Conservation (phyloP, 2,329 filamentous ascomycete species). For the Juglanconis juglandina region DNA sequence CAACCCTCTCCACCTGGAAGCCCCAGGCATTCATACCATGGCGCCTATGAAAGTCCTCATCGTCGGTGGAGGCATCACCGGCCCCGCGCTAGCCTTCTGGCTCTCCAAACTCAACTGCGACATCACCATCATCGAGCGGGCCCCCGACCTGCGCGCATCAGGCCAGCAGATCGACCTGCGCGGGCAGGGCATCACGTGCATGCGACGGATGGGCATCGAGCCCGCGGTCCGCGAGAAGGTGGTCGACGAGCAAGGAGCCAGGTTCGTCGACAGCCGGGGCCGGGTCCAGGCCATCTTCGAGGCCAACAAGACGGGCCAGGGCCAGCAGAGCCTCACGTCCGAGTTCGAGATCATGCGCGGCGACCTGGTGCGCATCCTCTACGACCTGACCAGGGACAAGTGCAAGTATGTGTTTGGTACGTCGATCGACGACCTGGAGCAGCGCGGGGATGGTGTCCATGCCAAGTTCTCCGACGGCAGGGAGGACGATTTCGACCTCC, state of each 20-base stretch:
- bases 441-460: conserved; percentile 24
- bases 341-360: conserved; percentile 61
- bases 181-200: conserved; percentile 28
- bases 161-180: conserved; percentile 47
- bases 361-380: conserved; percentile 49
- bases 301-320: conserved; percentile 38
- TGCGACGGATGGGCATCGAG: conserved; percentile 26
- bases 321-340: conserved; percentile 43
- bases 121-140: conserved; percentile 44
- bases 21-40: conserved; percentile 17
- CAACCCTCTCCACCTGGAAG: too few species aligned
- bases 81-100: conserved; percentile 40
- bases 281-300: conserved; percentile 36
- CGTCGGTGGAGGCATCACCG: conserved; percentile 43
- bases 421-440: conserved; percentile 25
- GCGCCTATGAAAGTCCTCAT: conserved; percentile 44
- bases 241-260: conserved; percentile 46
- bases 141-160: conserved; percentile 31
- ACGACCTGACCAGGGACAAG: conserved; percentile 33
- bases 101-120: conserved; percentile 34
- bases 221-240: conserved; percentile 32
- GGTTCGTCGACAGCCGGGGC: conserved; percentile 41
- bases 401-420: conserved; percentile 27
- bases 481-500: conserved; percentile 43
- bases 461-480: conserved; percentile 40